These are phyloP conservation scores for Colletotrichum sp. DNA, from an alignment of 2,329 filamentous ascomycete genomes.

Conservation along the genomic window DNA sequence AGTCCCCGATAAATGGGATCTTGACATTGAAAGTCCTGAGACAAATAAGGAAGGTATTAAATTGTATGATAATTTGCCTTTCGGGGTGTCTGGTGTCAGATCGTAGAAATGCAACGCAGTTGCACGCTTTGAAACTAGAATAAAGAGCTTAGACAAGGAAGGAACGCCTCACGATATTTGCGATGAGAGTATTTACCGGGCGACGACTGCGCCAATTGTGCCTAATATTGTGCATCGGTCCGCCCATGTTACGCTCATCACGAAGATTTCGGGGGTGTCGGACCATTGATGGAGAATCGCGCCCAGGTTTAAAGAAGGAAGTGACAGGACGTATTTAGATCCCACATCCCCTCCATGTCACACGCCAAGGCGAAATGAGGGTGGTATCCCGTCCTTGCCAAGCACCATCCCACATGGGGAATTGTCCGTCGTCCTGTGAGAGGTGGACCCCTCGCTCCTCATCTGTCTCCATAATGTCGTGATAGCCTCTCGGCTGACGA, in stretches of 20 bases:
- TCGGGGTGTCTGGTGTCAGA: not conserved
- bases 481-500: not conserved
- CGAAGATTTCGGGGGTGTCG: not conserved
- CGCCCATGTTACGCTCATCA: not conserved
- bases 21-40: not conserved
- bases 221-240: not conserved
- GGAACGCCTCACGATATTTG: not conserved
- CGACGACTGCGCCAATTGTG: not conserved
- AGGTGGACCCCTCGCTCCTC: not conserved
- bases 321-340: accelerated
- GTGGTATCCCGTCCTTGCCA: not conserved
- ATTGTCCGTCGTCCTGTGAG: not conserved
- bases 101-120: not conserved
- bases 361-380: not conserved
- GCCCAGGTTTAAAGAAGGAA: not conserved
- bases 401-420: not conserved
- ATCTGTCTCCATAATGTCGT: not conserved
- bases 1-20: not conserved
- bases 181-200: not conserved
- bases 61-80: not conserved
- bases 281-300: not conserved
- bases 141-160: not conserved
- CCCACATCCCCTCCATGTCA: not conserved
- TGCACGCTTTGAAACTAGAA: not conserved
- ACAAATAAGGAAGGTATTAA: not conserved